Evolutionary conservation across 139 green algal genomes (phyloP).

Genomic region (Eudorina sp.): DNA sequence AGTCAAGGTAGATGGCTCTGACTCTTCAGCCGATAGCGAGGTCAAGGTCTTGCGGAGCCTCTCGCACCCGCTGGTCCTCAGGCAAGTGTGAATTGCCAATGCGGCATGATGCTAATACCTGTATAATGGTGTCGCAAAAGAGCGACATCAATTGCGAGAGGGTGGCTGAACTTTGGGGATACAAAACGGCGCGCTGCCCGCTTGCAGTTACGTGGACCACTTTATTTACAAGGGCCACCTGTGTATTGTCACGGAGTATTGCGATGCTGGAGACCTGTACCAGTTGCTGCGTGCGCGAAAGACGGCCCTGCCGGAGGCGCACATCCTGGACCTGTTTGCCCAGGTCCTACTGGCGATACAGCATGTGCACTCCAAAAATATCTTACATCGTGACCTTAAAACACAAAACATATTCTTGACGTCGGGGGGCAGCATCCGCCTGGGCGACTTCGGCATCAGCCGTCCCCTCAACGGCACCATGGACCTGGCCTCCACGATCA

Average conservation of each 20-base stretch:
- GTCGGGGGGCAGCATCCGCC: slow-evolving; percentile 61
- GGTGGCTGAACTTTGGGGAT: background rate
- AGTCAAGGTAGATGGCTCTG: slow-evolving; percentile 58
- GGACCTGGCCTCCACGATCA: slow-evolving; percentile 72
- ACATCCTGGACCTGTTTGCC: slow-evolving; percentile 64
- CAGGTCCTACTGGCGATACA: slow-evolving; percentile 61
- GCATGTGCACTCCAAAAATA: slow-evolving; percentile 64
- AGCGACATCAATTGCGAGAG: background rate
- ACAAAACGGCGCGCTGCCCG: background rate
- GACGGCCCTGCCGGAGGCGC: slow-evolving; percentile 55
- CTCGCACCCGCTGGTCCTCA: slow-evolving; percentile 72
- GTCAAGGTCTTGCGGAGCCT: slow-evolving; percentile 68
- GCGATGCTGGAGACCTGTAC: slow-evolving; percentile 75
- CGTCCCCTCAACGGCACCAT: slow-evolving; percentile 54
- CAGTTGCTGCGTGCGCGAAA: slow-evolving; percentile 60
- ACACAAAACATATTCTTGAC: slow-evolving; percentile 62
- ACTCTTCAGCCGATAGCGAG: slow-evolving; percentile 62
- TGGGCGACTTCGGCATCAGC: slow-evolving; percentile 77
- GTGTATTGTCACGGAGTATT: slow-evolving; percentile 80
- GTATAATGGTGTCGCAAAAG: background rate
- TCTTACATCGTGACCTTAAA: slow-evolving; percentile 76
- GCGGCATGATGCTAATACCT: background rate
- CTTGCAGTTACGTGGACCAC: slow-evolving; percentile 65
- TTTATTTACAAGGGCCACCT: slow-evolving; percentile 73
- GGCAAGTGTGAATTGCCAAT: slow-evolving; percentile 53